Conservation (phyloP, 2,329 filamentous ascomycete species). For the Aspergillus ochraceus region DNA sequence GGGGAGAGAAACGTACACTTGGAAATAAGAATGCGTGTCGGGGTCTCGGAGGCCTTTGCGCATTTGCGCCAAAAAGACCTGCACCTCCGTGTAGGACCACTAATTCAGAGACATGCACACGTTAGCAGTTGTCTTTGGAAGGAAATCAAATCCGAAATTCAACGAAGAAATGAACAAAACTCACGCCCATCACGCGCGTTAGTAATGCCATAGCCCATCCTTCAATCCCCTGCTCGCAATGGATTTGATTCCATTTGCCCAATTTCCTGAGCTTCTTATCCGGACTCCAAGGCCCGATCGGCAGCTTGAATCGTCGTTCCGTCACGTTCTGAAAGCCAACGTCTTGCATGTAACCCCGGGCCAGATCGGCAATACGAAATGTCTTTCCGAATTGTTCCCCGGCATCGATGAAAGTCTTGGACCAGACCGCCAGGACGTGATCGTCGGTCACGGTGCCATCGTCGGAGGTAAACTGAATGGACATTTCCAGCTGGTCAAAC, state of each 20-base stretch:
- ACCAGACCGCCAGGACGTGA: conserved; percentile 28
- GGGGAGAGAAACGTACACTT: conserved; percentile 18
- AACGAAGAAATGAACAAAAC: conserved; percentile 1
- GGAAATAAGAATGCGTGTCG: conserved; percentile 22
- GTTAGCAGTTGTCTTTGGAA: neutral
- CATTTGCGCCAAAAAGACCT: conserved; percentile 24
- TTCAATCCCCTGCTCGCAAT: conserved; percentile 31
- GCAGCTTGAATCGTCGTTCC: conserved; percentile 30
- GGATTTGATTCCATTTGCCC: conserved; percentile 27
- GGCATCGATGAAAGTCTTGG: conserved; percentile 28
- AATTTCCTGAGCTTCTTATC: conserved; percentile 28
- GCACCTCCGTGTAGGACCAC: conserved; percentile 25
- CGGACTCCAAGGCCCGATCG: conserved; percentile 30
- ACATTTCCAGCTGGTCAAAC: conserved; percentile 29
- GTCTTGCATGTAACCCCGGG: conserved; percentile 26
- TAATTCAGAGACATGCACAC: conserved; percentile 1
- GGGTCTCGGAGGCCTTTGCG: conserved; percentile 23
- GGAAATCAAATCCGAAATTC: neutral
- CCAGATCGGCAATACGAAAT: conserved; percentile 23
- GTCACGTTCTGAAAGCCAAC: conserved; percentile 31
- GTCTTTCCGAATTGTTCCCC: conserved; percentile 32
- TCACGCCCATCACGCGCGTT: conserved; percentile 30
- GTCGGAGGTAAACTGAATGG: conserved; percentile 25
- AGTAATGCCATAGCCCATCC: conserved; percentile 33
- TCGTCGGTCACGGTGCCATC: conserved; percentile 23